These are phyloP conservation scores for Aegilops longissima DNA, from an alignment of 176 grass and related monocot genomes.

Conservation along the genomic window DNA sequence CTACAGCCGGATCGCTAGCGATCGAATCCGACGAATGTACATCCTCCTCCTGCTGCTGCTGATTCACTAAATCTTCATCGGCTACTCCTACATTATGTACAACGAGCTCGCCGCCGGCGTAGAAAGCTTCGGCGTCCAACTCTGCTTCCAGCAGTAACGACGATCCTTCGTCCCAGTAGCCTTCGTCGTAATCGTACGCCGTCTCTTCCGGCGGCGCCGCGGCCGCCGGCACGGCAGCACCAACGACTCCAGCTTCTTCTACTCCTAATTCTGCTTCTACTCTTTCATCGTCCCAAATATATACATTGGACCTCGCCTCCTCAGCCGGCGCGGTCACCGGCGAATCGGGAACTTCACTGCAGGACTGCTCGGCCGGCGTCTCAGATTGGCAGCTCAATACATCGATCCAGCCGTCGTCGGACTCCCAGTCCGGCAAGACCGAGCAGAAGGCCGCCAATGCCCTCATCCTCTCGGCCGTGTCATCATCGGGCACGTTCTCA, in stretches of 20 bases:
- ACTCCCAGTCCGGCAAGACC: conserved; percentile 44
- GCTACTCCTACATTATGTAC: conserved; percentile 10
- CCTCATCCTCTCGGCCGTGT: conserved; percentile 36
- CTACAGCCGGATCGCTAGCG: neutral
- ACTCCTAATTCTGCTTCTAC: neutral
- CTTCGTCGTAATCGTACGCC: neutral
- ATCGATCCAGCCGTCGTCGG: conserved; percentile 45
- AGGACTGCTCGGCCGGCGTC: neutral
- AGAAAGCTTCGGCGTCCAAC: neutral
- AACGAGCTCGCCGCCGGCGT: neutral
- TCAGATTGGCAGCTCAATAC: neutral
- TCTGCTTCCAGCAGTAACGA: neutral
- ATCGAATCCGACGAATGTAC: neutral
- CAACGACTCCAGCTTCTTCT: neutral
- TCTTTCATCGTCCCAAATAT: neutral
- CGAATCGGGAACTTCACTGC: neutral
- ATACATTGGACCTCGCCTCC: neutral
- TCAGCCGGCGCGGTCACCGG: neutral
- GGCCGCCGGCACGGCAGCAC: neutral
- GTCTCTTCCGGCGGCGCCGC: neutral
- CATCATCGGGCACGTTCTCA: conserved; percentile 15
- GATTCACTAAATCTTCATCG: neutral
- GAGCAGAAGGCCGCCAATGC: conserved; percentile 1
- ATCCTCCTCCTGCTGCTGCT: conserved; percentile 1
- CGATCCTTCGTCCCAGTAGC: neutral